Base-by-base conservation (phyloP, 495 filamentous ascomycete genomes). In the Lepidopterella palustris region DNA sequence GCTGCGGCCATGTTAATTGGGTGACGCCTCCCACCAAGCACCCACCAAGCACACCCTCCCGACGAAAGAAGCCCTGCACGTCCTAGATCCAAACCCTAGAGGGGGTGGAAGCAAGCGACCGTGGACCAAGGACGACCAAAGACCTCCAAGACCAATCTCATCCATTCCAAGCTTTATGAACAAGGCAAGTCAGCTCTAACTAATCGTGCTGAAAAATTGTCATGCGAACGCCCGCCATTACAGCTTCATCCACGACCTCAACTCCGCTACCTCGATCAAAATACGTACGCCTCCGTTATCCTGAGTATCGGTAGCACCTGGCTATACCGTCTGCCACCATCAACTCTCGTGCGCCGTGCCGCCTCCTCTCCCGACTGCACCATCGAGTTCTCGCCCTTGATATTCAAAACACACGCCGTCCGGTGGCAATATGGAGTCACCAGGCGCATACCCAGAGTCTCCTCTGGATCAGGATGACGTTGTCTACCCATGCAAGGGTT, bases 401-500 rank as follows among this genome's bases (percentile, higher is more conserved):
- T 3, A 28, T 15, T 26, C 51, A 21, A 25, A n/a, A 20, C 51
- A 15, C 25, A 35, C 18, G 0, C 52, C 26, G 39, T 15, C 31
- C 24, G 55, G 47, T 11, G 11, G 47, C 28, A 24, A 21, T 28
- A 82, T 84, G 81, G 82, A 84, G 31, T 80, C 80, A 52, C 77
- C 80, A 51, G 79, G 82, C 40, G 83, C 81, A 57, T 89, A 87
- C 70, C 80, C 89, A 59, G 91, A 95, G 59, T 87, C 83, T 71
- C 85, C 86, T 45, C 82, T 92, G 79, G 91, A 96, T 59, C 84
- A 87, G 59, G 92, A 96, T 57, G 93, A 98, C 73, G 79, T 87
- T 56, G 79, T 82, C 27, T 96, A 87, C 69, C 90, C 91, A 40
- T 98, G 93, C 79, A 97, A 97, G 81, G 93, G 92, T 42, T 98